A percentile compares a stretch with the other conserved stretches of the same genome.
Conservation (phyloP, 768 basidiomycete genomes). For the Termitomyces sp. region DNA sequence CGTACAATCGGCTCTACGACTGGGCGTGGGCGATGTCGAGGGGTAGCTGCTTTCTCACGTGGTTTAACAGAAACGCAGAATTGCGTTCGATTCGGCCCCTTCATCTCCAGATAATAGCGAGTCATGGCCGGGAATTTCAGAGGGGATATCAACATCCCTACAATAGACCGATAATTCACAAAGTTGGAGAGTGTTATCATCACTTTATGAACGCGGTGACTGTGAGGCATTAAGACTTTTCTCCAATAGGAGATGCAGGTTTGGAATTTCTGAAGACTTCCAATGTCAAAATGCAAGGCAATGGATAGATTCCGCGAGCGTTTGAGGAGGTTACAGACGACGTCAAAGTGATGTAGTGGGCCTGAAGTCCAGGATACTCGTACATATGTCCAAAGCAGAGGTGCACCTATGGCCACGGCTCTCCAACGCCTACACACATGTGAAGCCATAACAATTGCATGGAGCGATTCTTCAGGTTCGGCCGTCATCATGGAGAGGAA, state of each 20-base stretch:
- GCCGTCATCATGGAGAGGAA: conserved; percentile 3
- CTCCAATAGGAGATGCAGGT: background rate
- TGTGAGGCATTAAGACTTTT: background rate
- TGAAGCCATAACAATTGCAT: conserved; percentile 6
- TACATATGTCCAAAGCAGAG: conserved; percentile 15
- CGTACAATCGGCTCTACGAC: background rate
- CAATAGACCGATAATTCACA: background rate
- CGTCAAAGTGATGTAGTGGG: background rate
- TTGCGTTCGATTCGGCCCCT: conserved; percentile 1
- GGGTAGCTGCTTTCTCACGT: background rate
- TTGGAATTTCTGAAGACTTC: background rate
- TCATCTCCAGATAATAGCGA: conserved; percentile 9
- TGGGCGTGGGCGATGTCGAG: background rate
- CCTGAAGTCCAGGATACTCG: conserved; percentile 5
- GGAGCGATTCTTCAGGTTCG: conserved; percentile 7
- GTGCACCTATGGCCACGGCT: conserved; percentile 6
- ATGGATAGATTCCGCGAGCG: conserved; percentile 10
- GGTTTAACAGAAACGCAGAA: conserved; percentile 4
- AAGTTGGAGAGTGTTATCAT: background rate
- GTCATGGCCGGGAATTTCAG: conserved; percentile 1
- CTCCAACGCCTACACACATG: conserved; percentile 15
- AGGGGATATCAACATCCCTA: conserved; percentile 1
- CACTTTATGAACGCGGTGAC: conserved; percentile 7
- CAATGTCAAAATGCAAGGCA: conserved; percentile 7
- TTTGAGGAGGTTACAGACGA: conserved; percentile 6